Base-by-base conservation (phyloP, 139 green algal genomes). In the Volvox reticuliferus region DNA sequence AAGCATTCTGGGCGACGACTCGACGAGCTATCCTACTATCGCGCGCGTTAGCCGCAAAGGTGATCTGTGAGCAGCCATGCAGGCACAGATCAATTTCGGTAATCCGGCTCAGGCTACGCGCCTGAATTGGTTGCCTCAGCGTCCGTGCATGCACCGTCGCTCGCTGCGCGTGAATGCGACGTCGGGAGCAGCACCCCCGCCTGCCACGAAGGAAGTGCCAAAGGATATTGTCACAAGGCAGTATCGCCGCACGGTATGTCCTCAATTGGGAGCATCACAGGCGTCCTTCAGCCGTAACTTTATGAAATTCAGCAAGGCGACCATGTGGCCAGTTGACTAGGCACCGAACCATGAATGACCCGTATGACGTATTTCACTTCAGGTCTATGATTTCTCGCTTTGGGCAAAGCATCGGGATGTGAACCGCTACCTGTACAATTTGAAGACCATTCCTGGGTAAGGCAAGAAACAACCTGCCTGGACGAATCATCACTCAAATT, bases 301-400 rank as follows among this genome's bases (percentile, higher is more conserved):
- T 5, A 55, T 9, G 44, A 14, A 55, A 55, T 55, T 55, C 44
- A 55, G 44, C 44, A 55, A 55, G 44, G 44, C 44, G 44, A 55
- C 44, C 44, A 55, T 55, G 44, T 55, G 44, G 44, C 44, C 44
- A 75, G 67, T 75, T 75, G 67, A 75, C 67, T 75, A 9, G 44
- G 9, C 44, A 55, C 44, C 44, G 9, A 55, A 55, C 5, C 44
- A 55, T 55, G 5, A 55, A 55, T 9, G 44, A 14, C 5, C 44
- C 5, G 22, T 75, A 26, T 75, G 22, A 75, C 67, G 22, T 26
- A 75, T 28, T 28, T 75, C 32, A 62, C 32, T 69, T 16, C 55
- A 90, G 86, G 86, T 91, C 14, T 91, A 91, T 69, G 87, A 91
- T 26, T 91, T 91, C 61, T 33, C 36, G 0, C 76, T 91, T 12